Conservation (phyloP, 2,329 filamentous ascomycete genomes). For the Penicillium sp. region DNA sequence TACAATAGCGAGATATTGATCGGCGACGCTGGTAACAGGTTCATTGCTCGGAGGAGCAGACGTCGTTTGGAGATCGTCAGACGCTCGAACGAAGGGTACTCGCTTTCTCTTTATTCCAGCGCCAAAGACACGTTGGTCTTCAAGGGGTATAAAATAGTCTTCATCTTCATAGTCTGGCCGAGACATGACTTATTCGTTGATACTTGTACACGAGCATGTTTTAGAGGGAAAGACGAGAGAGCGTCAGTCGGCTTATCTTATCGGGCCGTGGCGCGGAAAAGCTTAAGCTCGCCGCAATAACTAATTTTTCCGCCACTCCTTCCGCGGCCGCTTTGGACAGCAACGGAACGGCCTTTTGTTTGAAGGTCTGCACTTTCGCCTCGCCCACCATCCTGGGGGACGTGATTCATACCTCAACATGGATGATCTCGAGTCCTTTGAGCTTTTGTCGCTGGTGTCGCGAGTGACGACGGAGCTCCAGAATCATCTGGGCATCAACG, state of each 20-base stretch:
- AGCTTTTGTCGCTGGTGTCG: constrained; percentile 88
- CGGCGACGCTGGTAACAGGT: constrained; percentile 29
- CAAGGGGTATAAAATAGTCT: constrained; percentile 55
- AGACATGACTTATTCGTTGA: neutral
- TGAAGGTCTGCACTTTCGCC: neutral
- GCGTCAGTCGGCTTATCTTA: constrained; percentile 12
- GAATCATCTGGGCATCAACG: constrained; percentile 85
- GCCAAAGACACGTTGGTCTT: constrained; percentile 58
- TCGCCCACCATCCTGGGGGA: constrained; percentile 7
- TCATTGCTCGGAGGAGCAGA: constrained; percentile 15
- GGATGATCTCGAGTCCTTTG: constrained; percentile 88
- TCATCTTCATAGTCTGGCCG: constrained; percentile 45
- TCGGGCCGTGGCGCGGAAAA: constrained; percentile 9
- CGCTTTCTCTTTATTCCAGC: constrained; percentile 60
- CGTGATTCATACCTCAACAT: constrained; percentile 45
- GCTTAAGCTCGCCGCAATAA: constrained; percentile 1
- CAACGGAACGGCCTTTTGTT: neutral
- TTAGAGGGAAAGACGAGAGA: neutral
- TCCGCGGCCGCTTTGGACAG: neutral
- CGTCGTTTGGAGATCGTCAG: constrained; percentile 26
- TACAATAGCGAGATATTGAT: constrained; percentile 47
- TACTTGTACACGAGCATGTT: neutral
- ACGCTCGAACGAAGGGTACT: constrained; percentile 57
- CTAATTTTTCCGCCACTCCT: constrained; percentile 14
- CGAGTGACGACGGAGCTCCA: constrained; percentile 92